phyloP scores from a whole-genome alignment of 441 rosid genomes.

The Gossypium schwendimanii region DNA sequence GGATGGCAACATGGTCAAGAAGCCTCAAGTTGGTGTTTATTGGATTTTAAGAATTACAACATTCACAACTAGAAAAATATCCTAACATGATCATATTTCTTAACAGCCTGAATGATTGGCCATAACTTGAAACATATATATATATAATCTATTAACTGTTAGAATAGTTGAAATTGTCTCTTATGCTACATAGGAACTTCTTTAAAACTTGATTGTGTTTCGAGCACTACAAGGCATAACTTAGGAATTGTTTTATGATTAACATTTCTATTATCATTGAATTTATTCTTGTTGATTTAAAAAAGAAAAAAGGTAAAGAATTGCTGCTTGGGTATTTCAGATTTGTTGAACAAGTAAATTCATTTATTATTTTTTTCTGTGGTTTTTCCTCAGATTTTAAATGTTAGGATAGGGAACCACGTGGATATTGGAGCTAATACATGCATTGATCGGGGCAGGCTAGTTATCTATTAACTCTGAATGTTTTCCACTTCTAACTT shows the following conservation, averaged over 20 bases:
- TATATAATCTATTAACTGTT: background rate
- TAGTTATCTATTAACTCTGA: conserved; percentile 6
- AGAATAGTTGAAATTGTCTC: background rate
- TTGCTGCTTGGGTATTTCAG: background rate
- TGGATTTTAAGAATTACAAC: background rate
- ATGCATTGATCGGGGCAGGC: conserved; percentile 78
- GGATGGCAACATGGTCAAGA: conserved; percentile 56
- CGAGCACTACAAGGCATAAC: background rate
- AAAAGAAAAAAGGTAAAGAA: background rate
- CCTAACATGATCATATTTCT: background rate
- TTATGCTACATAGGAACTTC: background rate
- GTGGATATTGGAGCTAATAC: conserved; percentile 74
- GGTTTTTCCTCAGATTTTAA: conserved; percentile 30
- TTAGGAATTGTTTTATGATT: background rate
- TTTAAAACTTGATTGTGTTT: background rate
- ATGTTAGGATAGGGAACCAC: conserved; percentile 47
- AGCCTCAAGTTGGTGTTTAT: conserved; percentile 52
- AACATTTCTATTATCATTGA: background rate
- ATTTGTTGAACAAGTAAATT: background rate
- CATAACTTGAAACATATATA: background rate
- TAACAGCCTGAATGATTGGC: background rate
- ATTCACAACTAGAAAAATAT: background rate
- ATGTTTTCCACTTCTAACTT: conserved; percentile 4
- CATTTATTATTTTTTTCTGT: background rate
- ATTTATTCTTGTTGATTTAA: background rate